Evolutionary conservation across 225 moss, liverwort and hornwort genomes (phyloP).

Genomic region (Climacium dendroides): DNA sequence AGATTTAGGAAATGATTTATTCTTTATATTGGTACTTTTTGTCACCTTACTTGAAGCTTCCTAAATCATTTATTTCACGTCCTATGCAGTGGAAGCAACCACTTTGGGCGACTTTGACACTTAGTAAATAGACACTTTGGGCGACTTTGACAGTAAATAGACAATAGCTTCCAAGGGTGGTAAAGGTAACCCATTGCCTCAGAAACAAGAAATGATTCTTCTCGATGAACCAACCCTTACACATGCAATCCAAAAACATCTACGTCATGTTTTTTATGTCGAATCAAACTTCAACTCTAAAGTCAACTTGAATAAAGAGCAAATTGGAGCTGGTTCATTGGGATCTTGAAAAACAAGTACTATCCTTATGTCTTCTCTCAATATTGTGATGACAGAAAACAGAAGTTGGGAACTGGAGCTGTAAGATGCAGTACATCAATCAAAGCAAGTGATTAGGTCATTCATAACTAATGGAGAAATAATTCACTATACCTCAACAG

Average conservation of each 20-base stretch:
- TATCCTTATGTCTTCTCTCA: background rate
- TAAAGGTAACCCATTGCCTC: background rate
- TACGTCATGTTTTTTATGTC: background rate
- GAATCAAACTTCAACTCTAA: background rate
- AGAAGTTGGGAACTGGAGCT: background rate
- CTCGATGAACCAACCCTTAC: background rate
- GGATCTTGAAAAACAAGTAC: background rate
- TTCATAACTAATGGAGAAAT: background rate
- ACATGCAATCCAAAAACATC: background rate
- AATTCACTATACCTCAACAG: conserved; percentile 42
- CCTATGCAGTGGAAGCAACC: background rate
- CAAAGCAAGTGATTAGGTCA: background rate
- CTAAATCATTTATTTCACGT: background rate
- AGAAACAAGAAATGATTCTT: background rate
- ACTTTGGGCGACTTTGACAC: background rate
- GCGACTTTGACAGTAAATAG: background rate
- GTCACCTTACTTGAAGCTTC: background rate
- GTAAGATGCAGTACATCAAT: background rate
- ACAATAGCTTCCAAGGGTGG: background rate
- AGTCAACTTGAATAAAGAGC: background rate
- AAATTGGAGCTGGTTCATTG: background rate
- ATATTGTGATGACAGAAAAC: background rate
- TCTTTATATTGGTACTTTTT: background rate
- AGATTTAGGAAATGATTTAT: background rate
- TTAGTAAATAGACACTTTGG: background rate